A percentile compares a stretch with the other conserved stretches of the same genome.
Conservation (phyloP, 805 yeast genomes). For the Starmerella bombicola region DNA sequence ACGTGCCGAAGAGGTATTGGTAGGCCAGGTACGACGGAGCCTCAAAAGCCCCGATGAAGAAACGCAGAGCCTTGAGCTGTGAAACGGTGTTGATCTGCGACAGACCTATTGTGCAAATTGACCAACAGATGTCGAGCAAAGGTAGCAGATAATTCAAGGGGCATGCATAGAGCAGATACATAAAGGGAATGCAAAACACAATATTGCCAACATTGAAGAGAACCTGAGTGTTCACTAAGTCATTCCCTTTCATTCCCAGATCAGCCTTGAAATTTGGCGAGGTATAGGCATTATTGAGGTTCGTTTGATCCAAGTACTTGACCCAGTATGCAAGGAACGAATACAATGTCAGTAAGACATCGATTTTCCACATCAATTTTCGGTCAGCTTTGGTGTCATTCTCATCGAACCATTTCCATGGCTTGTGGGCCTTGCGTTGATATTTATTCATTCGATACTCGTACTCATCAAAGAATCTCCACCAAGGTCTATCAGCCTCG, state of each 20-base stretch:
- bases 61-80: conserved; percentile 49
- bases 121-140: conserved; percentile 52
- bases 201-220: conserved; percentile 48
- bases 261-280: conserved; percentile 30
- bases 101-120: conserved; percentile 47
- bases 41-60: conserved; percentile 58
- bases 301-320: conserved; percentile 49
- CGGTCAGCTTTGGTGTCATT: conserved; percentile 40
- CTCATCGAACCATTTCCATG: conserved; percentile 47
- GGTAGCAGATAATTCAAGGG: conserved; percentile 46
- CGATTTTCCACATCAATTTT: conserved; percentile 41
- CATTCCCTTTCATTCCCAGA: conserved; percentile 48
- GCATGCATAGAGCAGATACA: conserved; percentile 42
- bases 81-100: conserved; percentile 39
- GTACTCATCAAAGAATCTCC: conserved; percentile 42
- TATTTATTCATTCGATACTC: conserved; percentile 40
- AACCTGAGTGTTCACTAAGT: conserved; percentile 45
- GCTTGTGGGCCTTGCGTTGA: conserved; percentile 28
- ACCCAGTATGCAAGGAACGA: conserved; percentile 56
- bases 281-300: conserved; percentile 52
- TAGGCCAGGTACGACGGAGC: conserved; percentile 50
- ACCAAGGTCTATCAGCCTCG: conserved; percentile 27
- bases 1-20: conserved; percentile 36
- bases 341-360: conserved; percentile 40
- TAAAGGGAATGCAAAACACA: conserved; percentile 50